Conservation (phyloP, 306 rosid species). For the Malus fusca region DNA sequence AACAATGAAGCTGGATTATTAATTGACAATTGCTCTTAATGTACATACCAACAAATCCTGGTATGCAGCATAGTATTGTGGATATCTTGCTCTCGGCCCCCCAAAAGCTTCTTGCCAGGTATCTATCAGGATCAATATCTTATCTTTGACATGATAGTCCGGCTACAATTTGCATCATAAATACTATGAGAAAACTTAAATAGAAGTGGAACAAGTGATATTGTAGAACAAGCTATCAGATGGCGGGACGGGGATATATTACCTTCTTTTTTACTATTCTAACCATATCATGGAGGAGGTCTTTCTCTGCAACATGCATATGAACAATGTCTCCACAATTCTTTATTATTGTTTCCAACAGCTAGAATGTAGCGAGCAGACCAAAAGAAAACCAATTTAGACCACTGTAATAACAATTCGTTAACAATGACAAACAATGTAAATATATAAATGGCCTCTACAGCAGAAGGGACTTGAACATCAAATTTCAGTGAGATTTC, state of each 20-base stretch:
- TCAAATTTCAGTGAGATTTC: background rate
- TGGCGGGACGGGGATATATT: conserved; percentile 13
- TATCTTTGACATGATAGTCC: conserved; percentile 78
- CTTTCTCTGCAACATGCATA: conserved; percentile 99
- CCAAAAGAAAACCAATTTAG: conserved; percentile 38
- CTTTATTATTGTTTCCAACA: conserved; percentile 85
- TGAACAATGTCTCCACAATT: conserved; percentile 97
- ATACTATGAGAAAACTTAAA: conserved; percentile 22
- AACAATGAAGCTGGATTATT: background rate
- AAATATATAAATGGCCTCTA: background rate
- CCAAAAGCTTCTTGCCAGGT: conserved; percentile 99
- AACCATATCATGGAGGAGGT: conserved; percentile 89
- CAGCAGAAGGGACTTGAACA: background rate
- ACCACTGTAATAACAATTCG: conserved; percentile 18
- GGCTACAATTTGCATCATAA: conserved; percentile 59
- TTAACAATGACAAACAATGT: conserved; percentile 12
- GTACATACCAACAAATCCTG: conserved; percentile 81
- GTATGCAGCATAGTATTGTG: conserved; percentile 88
- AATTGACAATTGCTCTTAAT: background rate
- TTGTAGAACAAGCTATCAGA: conserved; percentile 12
- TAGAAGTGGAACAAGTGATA: background rate
- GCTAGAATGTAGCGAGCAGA: conserved; percentile 47
- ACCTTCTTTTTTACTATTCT: conserved; percentile 88
- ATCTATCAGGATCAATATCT: conserved; percentile 79
- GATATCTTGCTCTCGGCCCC: conserved; percentile 93